Percentiles rank a stretch among this genome's conserved stretches.
Conservation (phyloP, 2,329 filamentous ascomycete genomes). For the Ascochyta clinopodiicola region DNA sequence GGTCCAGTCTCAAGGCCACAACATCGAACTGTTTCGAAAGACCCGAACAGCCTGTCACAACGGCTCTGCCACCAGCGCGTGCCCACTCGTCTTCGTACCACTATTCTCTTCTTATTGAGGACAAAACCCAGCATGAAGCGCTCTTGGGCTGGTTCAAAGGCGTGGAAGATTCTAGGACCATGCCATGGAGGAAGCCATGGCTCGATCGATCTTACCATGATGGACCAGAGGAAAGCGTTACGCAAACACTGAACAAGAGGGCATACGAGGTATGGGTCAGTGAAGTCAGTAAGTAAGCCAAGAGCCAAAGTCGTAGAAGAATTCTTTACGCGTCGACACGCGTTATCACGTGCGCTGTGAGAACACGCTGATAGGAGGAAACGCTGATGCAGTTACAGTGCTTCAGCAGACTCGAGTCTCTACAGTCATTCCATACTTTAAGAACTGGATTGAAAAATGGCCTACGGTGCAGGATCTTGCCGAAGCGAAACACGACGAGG, state of each 20-base stretch:
- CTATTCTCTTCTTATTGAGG: conserved; percentile 35
- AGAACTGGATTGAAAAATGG: conserved; percentile 67
- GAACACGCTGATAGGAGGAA: neutral
- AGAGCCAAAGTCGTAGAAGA: neutral
- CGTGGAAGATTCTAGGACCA: conserved; percentile 40
- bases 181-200: conserved; percentile 62
- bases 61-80: conserved; percentile 37
- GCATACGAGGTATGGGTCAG: conserved; percentile 72
- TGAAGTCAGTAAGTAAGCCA: conserved; percentile 60
- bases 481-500: conserved; percentile 60
- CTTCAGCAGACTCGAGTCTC: conserved; percentile 70
- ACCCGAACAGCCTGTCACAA: conserved; percentile 16
- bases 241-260: conserved; percentile 56
- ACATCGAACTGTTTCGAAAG: conserved; percentile 16
- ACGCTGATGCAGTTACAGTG: conserved; percentile 46
- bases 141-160: conserved; percentile 42
- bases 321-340: conserved; percentile 6
- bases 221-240: conserved; percentile 40
- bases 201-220: conserved; percentile 52
- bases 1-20: conserved; percentile 7
- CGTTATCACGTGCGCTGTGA: conserved; percentile 24
- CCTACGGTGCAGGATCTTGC: conserved; percentile 65
- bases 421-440: conserved; percentile 69
- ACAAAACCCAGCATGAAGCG: conserved; percentile 21
- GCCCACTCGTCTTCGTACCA: conserved; percentile 38